Evolutionary conservation across 345 rosid genomes (phyloP).

Genomic region (Gossypium raimondii): DNA sequence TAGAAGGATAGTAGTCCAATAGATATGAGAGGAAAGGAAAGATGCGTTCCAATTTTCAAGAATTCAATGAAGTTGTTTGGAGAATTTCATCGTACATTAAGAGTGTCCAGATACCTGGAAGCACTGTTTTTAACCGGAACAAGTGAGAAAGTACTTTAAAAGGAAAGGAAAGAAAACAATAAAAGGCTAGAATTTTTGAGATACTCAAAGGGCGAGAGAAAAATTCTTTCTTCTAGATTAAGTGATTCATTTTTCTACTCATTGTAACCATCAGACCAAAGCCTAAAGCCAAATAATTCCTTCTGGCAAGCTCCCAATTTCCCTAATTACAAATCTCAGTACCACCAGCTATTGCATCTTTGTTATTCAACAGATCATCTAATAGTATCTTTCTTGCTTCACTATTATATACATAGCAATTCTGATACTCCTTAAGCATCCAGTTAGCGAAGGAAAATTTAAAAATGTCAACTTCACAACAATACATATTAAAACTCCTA

Average conservation of each 20-base stretch:
- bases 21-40: too few species aligned
- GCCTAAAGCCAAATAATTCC: background rate
- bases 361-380: background rate
- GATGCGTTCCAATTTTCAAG: too few species aligned
- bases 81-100: too few species aligned
- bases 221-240: background rate
- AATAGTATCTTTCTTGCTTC: background rate
- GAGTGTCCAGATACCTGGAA: too few species aligned
- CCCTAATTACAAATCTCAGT: background rate
- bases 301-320: background rate
- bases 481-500: background rate
- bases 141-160: too few species aligned
- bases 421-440: background rate
- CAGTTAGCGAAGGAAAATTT: background rate
- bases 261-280: background rate
- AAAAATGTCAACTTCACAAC: background rate
- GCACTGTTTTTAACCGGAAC: too few species aligned
- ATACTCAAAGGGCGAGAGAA: background rate
- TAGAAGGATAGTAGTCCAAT: too few species aligned
- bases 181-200: background rate
- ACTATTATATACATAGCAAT: background rate
- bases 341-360: background rate
- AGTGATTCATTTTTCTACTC: background rate
- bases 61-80: too few species aligned
- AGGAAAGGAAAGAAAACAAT: background rate